Evolutionary conservation across 768 basidiomycete genomes (phyloP).

Genomic region (Kwoniella dendrophila): DNA sequence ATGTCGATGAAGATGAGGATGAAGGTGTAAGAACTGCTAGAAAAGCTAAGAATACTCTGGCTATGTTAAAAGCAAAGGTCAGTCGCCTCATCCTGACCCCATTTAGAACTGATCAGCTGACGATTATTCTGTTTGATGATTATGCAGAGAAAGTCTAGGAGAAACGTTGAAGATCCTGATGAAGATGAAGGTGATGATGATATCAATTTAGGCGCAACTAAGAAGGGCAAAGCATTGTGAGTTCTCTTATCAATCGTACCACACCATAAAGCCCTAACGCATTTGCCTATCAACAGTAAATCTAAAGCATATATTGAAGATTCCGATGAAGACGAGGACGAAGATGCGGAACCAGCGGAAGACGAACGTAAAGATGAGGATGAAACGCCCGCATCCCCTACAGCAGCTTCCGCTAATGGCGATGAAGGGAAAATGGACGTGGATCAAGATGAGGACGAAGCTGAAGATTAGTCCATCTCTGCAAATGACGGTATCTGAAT

Average conservation of each 20-base stretch:
- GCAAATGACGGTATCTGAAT: too few relatives aligned
- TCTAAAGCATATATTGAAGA: constrained; percentile 85
- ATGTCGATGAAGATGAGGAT: constrained; percentile 30
- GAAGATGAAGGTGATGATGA: constrained; percentile 44
- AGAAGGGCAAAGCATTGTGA: constrained; percentile 31
- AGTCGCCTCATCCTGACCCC: constrained; percentile 1
- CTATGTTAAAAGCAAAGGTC: constrained; percentile 38
- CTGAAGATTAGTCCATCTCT: constrained; percentile 14
- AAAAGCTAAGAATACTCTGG: constrained; percentile 31
- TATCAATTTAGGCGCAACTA: constrained; percentile 22
- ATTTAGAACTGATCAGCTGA: not conserved
- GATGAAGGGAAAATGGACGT: constrained; percentile 4
- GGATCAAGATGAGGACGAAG: constrained; percentile 9
- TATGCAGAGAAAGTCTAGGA: constrained; percentile 49
- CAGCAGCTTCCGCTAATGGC: not conserved
- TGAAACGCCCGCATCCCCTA: constrained; percentile 5
- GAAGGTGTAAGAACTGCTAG: constrained; percentile 20
- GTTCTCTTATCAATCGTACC: constrained; percentile 7
- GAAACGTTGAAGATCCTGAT: constrained; percentile 46
- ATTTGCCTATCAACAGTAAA: constrained; percentile 63
- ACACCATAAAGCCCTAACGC: not conserved
- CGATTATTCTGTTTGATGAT: not conserved
- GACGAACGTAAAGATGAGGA: not conserved
- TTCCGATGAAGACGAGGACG: constrained; percentile 65
- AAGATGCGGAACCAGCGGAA: not conserved